These are phyloP conservation scores for Pelargonium exstipulatum DNA, from an alignment of 441 rosid genomes.

Conservation along the genomic window DNA sequence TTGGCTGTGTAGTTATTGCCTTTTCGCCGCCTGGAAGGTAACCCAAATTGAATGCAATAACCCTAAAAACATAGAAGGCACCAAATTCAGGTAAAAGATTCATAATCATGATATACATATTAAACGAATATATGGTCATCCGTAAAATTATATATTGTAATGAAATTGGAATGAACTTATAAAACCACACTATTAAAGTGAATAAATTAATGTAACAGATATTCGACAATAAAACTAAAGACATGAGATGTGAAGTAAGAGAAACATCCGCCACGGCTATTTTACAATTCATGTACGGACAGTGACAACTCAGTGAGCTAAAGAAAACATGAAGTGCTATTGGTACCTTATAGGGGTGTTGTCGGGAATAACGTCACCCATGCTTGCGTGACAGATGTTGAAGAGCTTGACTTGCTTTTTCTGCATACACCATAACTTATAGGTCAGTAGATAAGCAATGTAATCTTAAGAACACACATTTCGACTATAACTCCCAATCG, in stretches of 20 bases:
- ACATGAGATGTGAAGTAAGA: neutral
- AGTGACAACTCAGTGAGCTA: slow-evolving; percentile 3
- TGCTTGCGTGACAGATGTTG: slow-evolving; percentile 48
- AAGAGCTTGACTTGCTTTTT: slow-evolving; percentile 47
- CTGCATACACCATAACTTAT: slow-evolving; percentile 27
- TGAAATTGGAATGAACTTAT: no score
- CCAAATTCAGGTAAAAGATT: neutral
- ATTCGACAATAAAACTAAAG: no score
- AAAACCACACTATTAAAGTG: no score
- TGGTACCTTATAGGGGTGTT: slow-evolving; percentile 41
- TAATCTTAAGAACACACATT: no score
- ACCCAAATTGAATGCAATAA: slow-evolving; percentile 86
- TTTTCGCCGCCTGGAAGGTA: slow-evolving; percentile 89
- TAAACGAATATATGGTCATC: neutral
- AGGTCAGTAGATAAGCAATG: neutral
- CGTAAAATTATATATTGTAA: no score
- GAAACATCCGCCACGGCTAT: neutral
- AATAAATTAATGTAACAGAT: no score
- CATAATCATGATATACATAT: neutral
- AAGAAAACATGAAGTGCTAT: slow-evolving; percentile 9
- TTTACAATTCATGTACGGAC: neutral
- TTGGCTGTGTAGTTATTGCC: slow-evolving; percentile 46
- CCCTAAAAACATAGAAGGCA: slow-evolving; percentile 36
- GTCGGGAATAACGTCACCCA: slow-evolving; percentile 45
- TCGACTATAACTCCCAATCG: no score